phyloP scores from a whole-genome alignment of 768 basidiomycete genomes.

The Boletus sp. region DNA sequence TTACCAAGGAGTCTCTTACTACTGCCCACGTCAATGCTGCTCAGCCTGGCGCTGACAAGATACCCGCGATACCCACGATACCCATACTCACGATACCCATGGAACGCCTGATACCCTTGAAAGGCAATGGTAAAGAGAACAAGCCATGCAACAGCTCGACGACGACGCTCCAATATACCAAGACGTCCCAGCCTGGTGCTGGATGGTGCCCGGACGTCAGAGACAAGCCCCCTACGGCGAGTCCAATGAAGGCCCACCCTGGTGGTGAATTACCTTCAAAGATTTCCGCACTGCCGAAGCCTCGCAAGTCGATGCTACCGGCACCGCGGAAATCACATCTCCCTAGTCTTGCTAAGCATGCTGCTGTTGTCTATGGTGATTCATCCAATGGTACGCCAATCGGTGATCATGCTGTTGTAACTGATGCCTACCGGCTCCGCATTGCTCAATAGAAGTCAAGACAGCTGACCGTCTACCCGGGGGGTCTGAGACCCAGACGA shows the following conservation, averaged over 20 bases:
- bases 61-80: slow-evolving; percentile 5
- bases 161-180: background rate
- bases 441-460: slow-evolving; percentile 7
- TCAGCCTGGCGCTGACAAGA: slow-evolving; percentile 8
- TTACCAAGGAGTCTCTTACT: background rate
- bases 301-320: slow-evolving; percentile 14
- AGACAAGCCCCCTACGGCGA: background rate
- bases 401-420: background rate
- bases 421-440: background rate
- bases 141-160: background rate
- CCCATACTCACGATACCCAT: slow-evolving; percentile 2
- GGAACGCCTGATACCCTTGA: slow-evolving; percentile 2
- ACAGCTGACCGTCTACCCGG: slow-evolving; percentile 4
- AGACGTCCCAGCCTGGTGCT: slow-evolving; percentile 1
- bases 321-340: slow-evolving; percentile 2
- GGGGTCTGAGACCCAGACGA: slow-evolving; percentile 17
- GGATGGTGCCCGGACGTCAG: background rate
- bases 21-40: background rate
- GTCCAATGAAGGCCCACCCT: background rate
- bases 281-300: background rate
- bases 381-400: slow-evolving; percentile 1
- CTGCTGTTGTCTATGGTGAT: background rate
- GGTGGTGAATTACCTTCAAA: slow-evolving; percentile 4
- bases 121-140: slow-evolving; percentile 18
- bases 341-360: background rate